Conservation (phyloP, 176 grass and related monocot species). For the Carex littledalei region DNA sequence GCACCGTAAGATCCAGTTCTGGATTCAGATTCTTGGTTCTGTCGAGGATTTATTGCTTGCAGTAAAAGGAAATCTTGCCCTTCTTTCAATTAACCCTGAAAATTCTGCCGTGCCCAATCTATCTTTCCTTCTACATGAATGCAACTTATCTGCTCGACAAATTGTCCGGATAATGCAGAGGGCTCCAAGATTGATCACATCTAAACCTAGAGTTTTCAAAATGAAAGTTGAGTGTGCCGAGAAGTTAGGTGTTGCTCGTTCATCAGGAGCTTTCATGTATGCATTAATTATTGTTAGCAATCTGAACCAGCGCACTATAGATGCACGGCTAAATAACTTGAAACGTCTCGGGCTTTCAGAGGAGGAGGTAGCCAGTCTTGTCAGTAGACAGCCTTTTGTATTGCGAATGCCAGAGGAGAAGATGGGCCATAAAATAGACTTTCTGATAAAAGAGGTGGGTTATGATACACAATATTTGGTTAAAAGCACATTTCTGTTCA, state of each 20-base stretch:
- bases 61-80: neutral
- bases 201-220: neutral
- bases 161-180: neutral
- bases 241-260: neutral
- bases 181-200: neutral
- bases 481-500: slow-evolving; percentile 23
- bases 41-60: neutral
- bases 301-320: neutral
- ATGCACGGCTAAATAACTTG: neutral
- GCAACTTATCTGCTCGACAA: slow-evolving; percentile 20
- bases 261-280: neutral
- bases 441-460: slow-evolving; percentile 20
- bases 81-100: neutral
- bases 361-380: neutral
- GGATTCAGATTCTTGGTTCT: slow-evolving; percentile 10
- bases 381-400: neutral
- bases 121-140: neutral
- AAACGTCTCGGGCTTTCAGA: neutral
- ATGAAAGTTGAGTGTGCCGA: neutral
- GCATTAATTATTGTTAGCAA: neutral
- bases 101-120: neutral
- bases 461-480: slow-evolving; percentile 17
- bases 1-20: slow-evolving; percentile 25
- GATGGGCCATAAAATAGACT: slow-evolving; percentile 43
- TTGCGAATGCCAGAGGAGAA: neutral